Evolutionary conservation across 2,329 filamentous ascomycete species (phyloP).

Genomic region (Venturia effusa): DNA sequence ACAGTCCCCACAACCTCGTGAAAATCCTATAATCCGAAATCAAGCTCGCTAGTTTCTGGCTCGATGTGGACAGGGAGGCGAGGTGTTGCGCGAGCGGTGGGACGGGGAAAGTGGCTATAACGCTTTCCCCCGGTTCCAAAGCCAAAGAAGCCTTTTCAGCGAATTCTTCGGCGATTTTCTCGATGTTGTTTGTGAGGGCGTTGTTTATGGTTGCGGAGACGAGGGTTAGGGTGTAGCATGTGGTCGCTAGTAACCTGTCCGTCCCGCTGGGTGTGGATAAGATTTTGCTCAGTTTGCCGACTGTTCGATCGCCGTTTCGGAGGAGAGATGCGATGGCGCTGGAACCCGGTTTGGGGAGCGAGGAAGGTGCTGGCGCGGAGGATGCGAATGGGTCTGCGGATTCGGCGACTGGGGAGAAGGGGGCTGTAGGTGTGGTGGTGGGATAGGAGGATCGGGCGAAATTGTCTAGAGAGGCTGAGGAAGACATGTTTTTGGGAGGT

Average conservation of each 20-base stretch:
- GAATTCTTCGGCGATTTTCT: slow-evolving; percentile 24
- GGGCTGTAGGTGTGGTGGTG: not conserved
- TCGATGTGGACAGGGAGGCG: slow-evolving; percentile 8
- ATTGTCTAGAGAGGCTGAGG: slow-evolving; percentile 2
- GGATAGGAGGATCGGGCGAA: slow-evolving; percentile 4
- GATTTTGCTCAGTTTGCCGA: slow-evolving; percentile 24
- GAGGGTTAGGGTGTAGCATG: slow-evolving; percentile 33
- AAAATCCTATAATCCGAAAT: slow-evolving; percentile 64
- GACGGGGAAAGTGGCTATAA: slow-evolving; percentile 27
- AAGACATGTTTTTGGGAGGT: not conserved
- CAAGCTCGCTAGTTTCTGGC: slow-evolving; percentile 39
- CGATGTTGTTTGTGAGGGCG: slow-evolving; percentile 25
- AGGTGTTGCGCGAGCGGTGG: slow-evolving; percentile 23
- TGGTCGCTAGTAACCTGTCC: slow-evolving; percentile 31
- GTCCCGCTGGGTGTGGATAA: slow-evolving; percentile 30
- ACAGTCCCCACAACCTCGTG: slow-evolving; percentile 62
- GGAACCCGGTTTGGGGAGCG: not conserved
- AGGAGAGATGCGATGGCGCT: not conserved
- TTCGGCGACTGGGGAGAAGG: slow-evolving; percentile 5
- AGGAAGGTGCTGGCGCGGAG: slow-evolving; percentile 1
- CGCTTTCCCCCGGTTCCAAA: slow-evolving; percentile 30
- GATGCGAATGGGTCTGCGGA: not conserved
- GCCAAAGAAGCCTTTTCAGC: slow-evolving; percentile 27
- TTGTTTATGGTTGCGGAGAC: slow-evolving; percentile 28
- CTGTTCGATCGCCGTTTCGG: slow-evolving; percentile 19